A percentile compares a stretch with the other conserved stretches of the same genome.
Evolutionary conservation across 78 protist species (phyloP).

Genomic region (Dictyostelium citrinum): DNA sequence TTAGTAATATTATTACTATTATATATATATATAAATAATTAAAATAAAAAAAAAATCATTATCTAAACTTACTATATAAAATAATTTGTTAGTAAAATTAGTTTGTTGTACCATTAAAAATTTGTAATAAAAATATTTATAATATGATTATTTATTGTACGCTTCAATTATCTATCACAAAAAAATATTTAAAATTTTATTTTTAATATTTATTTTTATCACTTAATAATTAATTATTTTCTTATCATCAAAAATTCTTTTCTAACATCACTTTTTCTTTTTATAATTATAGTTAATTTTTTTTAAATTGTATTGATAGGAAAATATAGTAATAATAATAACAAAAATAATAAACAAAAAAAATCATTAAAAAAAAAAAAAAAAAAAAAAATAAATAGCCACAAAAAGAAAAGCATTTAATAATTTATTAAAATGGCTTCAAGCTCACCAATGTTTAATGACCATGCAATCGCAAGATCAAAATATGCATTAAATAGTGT

Average conservation of each 20-base stretch:
- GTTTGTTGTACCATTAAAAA: not conserved
- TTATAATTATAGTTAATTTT: too few species aligned
- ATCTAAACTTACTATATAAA: not conserved
- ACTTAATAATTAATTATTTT: too few species aligned
- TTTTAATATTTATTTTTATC: too few species aligned
- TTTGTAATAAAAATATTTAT: not conserved
- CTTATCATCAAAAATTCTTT: not conserved
- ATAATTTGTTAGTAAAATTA: not conserved
- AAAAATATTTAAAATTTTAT: too few species aligned
- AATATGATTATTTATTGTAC: not conserved
- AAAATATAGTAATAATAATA: not conserved
- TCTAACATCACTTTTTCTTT: not conserved
- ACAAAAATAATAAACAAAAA: not conserved
- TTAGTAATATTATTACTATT: not conserved
- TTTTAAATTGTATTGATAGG: not conserved
- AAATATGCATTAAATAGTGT: slow-evolving; percentile 7
- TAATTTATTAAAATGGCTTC: not conserved
- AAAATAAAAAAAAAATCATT: too few species aligned
- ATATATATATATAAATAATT: too few species aligned
- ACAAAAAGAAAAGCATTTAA: not conserved
- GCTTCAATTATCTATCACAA: not conserved
- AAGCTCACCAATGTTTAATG: not conserved
- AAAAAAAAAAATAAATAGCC: not conserved
- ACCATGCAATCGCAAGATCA: not conserved
- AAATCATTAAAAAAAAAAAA: not conserved